These are phyloP conservation scores for Solanum medicagineum DNA, from an alignment of 257 asterid genomes.

Conservation along the genomic window DNA sequence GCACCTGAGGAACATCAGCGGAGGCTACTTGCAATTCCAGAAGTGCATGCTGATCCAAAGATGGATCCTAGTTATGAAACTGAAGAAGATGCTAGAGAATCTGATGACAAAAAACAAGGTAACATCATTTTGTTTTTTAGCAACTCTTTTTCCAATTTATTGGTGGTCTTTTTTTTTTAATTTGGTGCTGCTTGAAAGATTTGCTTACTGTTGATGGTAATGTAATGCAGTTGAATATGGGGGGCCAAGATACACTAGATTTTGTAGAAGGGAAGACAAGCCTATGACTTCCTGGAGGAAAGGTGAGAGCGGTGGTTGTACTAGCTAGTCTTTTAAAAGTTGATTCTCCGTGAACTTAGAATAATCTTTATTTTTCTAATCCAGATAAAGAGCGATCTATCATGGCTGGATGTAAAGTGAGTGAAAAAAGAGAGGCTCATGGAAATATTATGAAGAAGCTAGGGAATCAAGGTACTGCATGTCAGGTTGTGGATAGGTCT, in stretches of 20 bases:
- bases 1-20: constrained; percentile 67
- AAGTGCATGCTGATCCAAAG: constrained; percentile 69
- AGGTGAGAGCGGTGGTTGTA: background rate
- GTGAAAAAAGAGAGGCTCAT: constrained; percentile 22
- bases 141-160: background rate
- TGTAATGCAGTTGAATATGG: constrained; percentile 2
- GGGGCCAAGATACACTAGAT: background rate
- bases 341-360: constrained; percentile 3
- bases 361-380: constrained; percentile 4
- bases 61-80: constrained; percentile 69
- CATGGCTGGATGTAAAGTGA: constrained; percentile 11
- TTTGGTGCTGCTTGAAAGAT: background rate
- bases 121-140: background rate
- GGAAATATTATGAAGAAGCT: constrained; percentile 26
- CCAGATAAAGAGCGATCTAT: constrained; percentile 50
- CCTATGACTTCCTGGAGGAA: background rate
- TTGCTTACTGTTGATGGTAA: background rate
- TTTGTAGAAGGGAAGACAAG: background rate
- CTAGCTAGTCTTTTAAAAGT: background rate
- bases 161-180: background rate
- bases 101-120: constrained; percentile 33
- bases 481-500: constrained; percentile 28
- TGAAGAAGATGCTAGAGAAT: constrained; percentile 44
- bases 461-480: constrained; percentile 18
- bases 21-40: constrained; percentile 53